A percentile compares a stretch with the other conserved stretches of the same genome.
These are phyloP conservation scores for Penicillium sp. DNA, from an alignment of 2,329 filamentous ascomycete species.

Conservation along the genomic window DNA sequence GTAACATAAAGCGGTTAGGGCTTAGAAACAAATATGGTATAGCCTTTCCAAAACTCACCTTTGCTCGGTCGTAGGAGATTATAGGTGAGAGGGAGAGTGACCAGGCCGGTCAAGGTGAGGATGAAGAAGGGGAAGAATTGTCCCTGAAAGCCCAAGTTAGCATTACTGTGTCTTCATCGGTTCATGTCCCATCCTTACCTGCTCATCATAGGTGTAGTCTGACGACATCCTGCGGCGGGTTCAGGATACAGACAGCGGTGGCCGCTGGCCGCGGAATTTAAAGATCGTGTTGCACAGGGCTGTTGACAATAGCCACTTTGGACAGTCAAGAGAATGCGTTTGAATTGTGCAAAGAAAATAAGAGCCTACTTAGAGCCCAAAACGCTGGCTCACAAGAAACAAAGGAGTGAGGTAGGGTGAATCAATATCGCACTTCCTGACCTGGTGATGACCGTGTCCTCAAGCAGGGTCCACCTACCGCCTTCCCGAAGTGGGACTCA, in stretches of 20 bases:
- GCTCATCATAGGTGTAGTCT: conserved; percentile 97
- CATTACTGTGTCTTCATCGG: neutral
- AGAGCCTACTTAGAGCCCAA: conserved; percentile 5
- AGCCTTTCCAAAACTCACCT: conserved; percentile 35
- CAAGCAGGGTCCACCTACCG: conserved; percentile 23
- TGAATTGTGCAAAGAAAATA: neutral
- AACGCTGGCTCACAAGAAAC: conserved; percentile 14
- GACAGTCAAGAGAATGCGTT: conserved; percentile 2
- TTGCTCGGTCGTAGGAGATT: conserved; percentile 71
- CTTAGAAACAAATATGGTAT: too few species aligned
- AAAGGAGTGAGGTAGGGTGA: conserved; percentile 20
- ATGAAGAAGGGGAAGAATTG: conserved; percentile 99
- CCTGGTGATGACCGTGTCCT: conserved; percentile 36
- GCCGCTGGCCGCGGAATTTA: conserved; percentile 25
- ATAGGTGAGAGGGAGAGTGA: conserved; percentile 86
- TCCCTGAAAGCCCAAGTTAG: conserved; percentile 46
- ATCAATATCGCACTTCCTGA: conserved; percentile 23
- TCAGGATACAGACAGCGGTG: conserved; percentile 27
- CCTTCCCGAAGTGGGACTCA: conserved; percentile 16
- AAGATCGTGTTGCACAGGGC: conserved; percentile 22
- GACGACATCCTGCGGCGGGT: conserved; percentile 55
- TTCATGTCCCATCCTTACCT: conserved; percentile 44
- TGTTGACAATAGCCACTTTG: conserved; percentile 10
- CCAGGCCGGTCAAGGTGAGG: conserved; percentile 74
- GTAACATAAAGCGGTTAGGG: conserved; percentile 5